These are phyloP conservation scores for Niveomyces coronatus DNA, from an alignment of 2,329 filamentous ascomycete species.

Conservation along the genomic window DNA sequence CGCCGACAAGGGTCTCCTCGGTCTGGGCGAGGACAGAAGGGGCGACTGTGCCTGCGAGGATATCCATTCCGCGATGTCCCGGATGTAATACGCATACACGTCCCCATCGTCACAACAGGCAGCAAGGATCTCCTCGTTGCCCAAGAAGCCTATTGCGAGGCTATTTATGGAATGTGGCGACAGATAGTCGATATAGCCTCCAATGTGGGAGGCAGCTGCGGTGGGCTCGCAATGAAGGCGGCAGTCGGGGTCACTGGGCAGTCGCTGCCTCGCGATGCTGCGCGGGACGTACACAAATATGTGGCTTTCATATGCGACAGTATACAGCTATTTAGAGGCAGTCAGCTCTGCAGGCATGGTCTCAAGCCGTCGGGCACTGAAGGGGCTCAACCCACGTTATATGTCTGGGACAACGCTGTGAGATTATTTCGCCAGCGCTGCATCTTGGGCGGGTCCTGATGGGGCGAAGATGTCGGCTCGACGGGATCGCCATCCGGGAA, in stretches of 20 bases:
- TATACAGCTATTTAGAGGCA: constrained; percentile 40
- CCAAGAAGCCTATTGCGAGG: constrained; percentile 57
- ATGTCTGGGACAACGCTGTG: constrained; percentile 45
- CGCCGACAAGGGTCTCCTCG: constrained; percentile 5
- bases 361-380: no score
- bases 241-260: constrained; percentile 38
- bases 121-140: constrained; percentile 58
- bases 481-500: no score
- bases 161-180: constrained; percentile 58
- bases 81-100: constrained; percentile 58
- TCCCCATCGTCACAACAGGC: constrained; percentile 67
- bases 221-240: constrained; percentile 36
- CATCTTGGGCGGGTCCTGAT: constrained; percentile 11
- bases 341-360: constrained; percentile 8
- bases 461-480: constrained; percentile 2
- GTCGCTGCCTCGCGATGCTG: constrained; percentile 33
- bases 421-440: constrained; percentile 42
- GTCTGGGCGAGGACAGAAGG: neutral
- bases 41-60: constrained; percentile 9
- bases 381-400: constrained; percentile 45
- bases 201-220: constrained; percentile 27
- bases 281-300: constrained; percentile 48
- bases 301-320: constrained; percentile 45
- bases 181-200: constrained; percentile 41
- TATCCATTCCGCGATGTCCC: constrained; percentile 37